Evolutionary conservation across 108 stramenopile species (phyloP).

Genomic region (Nitzschia sp.): DNA sequence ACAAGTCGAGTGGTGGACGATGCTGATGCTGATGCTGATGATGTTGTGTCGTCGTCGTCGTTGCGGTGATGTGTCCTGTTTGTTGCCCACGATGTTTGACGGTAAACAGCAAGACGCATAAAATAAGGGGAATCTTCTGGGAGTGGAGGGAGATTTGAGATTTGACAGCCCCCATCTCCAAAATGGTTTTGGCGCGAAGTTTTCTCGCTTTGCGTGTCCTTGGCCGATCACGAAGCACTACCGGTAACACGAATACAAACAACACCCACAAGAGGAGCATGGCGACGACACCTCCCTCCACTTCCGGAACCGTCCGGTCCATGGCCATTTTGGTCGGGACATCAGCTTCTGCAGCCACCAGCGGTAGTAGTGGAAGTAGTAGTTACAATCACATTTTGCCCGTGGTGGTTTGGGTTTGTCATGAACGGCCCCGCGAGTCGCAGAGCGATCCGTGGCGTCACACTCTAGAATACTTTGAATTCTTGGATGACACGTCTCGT

Average conservation of each 20-base stretch:
- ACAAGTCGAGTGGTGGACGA: neutral
- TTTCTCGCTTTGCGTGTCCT: neutral
- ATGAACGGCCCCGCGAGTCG: slow-evolving; percentile 8
- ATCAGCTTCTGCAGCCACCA: neutral
- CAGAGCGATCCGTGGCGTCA: slow-evolving; percentile 36
- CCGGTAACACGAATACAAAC: too few species aligned
- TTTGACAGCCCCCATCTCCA: too few species aligned
- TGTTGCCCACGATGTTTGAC: too few species aligned
- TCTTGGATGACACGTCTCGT: slow-evolving; percentile 54
- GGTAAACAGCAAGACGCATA: too few species aligned
- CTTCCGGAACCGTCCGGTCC: slow-evolving; percentile 5
- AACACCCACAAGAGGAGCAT: neutral
- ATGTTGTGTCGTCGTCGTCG: too few species aligned
- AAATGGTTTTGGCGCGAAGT: slow-evolving; percentile 1
- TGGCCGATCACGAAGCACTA: too few species aligned
- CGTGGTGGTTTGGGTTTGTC: slow-evolving; percentile 21
- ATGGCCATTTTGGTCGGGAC: slow-evolving; percentile 28
- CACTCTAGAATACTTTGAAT: slow-evolving; percentile 51
- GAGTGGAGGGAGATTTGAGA: neutral
- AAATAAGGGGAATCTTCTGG: neutral
- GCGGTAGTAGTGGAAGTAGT: neutral
- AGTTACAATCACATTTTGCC: slow-evolving; percentile 5
- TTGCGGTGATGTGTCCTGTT: too few species aligned
- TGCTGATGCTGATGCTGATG: neutral
- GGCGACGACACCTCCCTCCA: neutral